These are phyloP conservation scores for Claviceps sorghi DNA, from an alignment of 2,329 filamentous ascomycete species.

Conservation along the genomic window DNA sequence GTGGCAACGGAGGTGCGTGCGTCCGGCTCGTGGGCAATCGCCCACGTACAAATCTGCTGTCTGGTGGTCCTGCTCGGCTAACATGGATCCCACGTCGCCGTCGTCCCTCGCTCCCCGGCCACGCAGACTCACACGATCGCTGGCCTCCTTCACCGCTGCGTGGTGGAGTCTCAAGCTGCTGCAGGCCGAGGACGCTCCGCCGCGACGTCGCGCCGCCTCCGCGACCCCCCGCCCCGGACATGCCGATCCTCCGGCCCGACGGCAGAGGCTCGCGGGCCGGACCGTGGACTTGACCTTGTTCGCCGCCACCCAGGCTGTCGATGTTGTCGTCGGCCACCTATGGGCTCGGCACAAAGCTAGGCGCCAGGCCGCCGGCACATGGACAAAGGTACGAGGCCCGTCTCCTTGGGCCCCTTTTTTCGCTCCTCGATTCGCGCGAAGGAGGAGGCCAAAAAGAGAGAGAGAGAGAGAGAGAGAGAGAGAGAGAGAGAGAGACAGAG, in stretches of 20 bases:
- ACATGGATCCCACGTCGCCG: background rate
- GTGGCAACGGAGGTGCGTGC: constrained; percentile 14
- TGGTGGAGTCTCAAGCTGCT: constrained; percentile 43
- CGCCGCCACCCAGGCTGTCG: constrained; percentile 54
- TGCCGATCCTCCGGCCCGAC: constrained; percentile 4
- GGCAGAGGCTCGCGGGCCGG: constrained; percentile 40
- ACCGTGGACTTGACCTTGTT: constrained; percentile 78
- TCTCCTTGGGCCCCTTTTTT: background rate
- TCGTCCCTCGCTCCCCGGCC: background rate
- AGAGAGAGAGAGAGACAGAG: no score
- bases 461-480: no score
- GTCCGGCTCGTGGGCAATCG: background rate
- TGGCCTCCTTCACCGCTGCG: constrained; percentile 43
- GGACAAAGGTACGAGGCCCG: constrained; percentile 27
- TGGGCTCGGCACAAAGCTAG: constrained; percentile 41
- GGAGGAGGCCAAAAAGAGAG: no score
- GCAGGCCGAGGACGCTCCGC: constrained; percentile 33
- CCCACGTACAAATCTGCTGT: background rate
- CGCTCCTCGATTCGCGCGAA: background rate
- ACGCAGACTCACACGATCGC: constrained; percentile 38
- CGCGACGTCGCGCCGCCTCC: constrained; percentile 13
- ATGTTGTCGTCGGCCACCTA: constrained; percentile 51
- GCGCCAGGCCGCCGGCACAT: constrained; percentile 28
- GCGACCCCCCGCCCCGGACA: background rate
- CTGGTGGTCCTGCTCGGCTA: background rate